Percentiles rank a stretch among this genome's conserved stretches.
Evolutionary conservation across 495 filamentous ascomycete genomes (phyloP).

Genomic region (Trypethelium eluteriae): DNA sequence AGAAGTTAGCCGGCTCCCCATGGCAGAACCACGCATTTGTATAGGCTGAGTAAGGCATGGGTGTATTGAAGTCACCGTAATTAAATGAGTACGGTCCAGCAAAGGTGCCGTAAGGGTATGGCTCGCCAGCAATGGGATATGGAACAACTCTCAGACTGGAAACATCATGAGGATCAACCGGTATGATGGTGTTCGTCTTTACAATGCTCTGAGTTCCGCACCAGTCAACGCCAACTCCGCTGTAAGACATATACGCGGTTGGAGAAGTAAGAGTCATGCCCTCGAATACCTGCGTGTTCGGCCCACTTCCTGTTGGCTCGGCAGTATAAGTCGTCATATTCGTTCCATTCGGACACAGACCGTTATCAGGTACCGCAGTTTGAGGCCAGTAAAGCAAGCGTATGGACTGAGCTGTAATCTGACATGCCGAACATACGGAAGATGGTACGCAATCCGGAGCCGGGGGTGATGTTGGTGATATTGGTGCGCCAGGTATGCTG

Average conservation of each 20-base stretch:
- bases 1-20: background rate
- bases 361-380: background rate
- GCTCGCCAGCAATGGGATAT: background rate
- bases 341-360: background rate
- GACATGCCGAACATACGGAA: background rate
- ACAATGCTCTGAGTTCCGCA: background rate
- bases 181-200: slow-evolving; percentile 5
- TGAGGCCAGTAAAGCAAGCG: slow-evolving; percentile 3
- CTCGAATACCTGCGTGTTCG: slow-evolving; percentile 4
- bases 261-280: background rate
- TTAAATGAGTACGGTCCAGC: slow-evolving; percentile 4
- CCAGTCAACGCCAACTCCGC: background rate
- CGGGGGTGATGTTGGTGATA: background rate
- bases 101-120: background rate
- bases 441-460: background rate
- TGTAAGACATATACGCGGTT: slow-evolving; percentile 3
- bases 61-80: slow-evolving; percentile 4
- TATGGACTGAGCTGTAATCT: background rate
- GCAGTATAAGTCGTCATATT: background rate
- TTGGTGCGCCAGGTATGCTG: background rate
- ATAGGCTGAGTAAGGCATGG: slow-evolving; percentile 4
- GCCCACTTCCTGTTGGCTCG: background rate
- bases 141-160: background rate
- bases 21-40: background rate
- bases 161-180: background rate